Conservation (phyloP, 176 grass and related monocot genomes). For the Otatea glauca region DNA sequence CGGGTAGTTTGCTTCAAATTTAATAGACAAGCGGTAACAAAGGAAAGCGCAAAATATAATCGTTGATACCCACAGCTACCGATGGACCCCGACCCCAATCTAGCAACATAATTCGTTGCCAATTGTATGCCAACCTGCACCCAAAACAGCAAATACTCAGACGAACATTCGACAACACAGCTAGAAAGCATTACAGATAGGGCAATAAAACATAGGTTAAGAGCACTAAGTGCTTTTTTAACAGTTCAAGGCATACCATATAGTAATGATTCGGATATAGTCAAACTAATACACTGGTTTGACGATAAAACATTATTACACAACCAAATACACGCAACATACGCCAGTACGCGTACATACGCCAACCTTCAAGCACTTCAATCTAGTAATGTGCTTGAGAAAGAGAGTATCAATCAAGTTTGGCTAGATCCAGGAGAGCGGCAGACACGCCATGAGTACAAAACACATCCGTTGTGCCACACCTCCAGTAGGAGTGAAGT, state of each 20-base stretch:
- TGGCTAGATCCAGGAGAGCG: slow-evolving; percentile 4
- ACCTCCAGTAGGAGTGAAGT: neutral
- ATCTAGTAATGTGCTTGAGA: neutral
- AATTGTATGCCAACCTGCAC: neutral
- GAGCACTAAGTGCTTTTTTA: neutral
- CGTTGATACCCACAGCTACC: neutral
- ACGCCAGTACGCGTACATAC: neutral
- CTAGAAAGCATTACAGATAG: neutral
- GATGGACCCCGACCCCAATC: neutral
- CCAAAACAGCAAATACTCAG: neutral
- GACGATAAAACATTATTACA: neutral
- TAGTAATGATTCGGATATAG: neutral
- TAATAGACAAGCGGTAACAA: neutral
- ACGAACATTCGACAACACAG: neutral
- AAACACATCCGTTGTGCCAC: neutral
- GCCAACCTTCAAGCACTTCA: neutral
- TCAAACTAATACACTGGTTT: neutral
- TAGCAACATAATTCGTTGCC: neutral
- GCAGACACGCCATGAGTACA: neutral
- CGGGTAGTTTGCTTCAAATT: neutral
- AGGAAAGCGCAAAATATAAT: neutral
- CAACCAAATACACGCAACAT: slow-evolving; percentile 15
- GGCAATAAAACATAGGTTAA: neutral
- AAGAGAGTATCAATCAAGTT: slow-evolving; percentile 17
- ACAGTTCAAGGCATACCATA: neutral